A percentile compares a stretch with the other conserved stretches of the same genome.
Evolutionary conservation across 2,329 filamentous ascomycete species (phyloP).

Genomic region (Colletotrichum navitas): DNA sequence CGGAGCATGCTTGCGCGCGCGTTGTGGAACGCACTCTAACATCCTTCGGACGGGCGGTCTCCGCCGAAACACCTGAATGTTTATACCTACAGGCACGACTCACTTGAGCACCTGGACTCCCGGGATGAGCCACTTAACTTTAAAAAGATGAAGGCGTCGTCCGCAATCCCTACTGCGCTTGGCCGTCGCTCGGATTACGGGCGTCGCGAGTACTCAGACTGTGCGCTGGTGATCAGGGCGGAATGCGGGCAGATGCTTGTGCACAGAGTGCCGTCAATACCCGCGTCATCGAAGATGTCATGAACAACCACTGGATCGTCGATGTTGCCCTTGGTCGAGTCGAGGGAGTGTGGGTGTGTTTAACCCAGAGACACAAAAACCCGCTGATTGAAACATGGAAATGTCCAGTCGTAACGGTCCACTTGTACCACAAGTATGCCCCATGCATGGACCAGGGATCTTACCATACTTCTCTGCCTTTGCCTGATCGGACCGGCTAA

Average conservation of each 20-base stretch:
- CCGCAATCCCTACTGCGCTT: neutral
- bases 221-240: constrained; percentile 4
- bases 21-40: constrained; percentile 24
- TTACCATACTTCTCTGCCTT: neutral
- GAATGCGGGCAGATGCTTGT: constrained; percentile 15
- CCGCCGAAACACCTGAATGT: constrained; percentile 29
- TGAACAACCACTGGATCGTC: constrained; percentile 7
- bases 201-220: constrained; percentile 1
- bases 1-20: constrained; percentile 6
- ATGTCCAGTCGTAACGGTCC: constrained; percentile 15
- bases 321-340: constrained; percentile 13
- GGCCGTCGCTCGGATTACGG: neutral
- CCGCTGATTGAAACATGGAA: constrained; percentile 32
- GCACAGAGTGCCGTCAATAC: neutral
- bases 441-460: constrained; percentile 26
- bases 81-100: constrained; percentile 31
- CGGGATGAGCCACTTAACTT: constrained; percentile 24
- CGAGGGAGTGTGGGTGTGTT: constrained; percentile 6
- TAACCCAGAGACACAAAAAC: constrained; percentile 9
- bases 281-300: constrained; percentile 7
- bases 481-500: constrained; percentile 16
- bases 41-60: constrained; percentile 27
- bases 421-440: constrained; percentile 17
- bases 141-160: constrained; percentile 7
- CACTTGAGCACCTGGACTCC: constrained; percentile 13